Base-by-base conservation (phyloP, 805 yeast species). In the Zygotorulaspora florentina region DNA sequence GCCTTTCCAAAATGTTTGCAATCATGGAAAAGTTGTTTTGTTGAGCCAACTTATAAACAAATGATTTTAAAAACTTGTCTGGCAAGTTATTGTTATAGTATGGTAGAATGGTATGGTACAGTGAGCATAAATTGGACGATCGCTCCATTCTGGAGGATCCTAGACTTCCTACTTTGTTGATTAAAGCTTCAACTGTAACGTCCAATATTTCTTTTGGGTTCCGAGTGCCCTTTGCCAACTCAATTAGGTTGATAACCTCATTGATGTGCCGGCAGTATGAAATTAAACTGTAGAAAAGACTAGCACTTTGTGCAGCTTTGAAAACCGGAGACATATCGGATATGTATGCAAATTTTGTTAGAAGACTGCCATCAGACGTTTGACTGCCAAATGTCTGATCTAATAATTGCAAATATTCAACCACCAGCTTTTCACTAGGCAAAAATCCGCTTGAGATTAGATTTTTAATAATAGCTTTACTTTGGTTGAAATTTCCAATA, bases 191-290 rank as follows among this genome's bases (percentile, higher is more conserved):
- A 8, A 54, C 37, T 15, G 35, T 43, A 1, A 41, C 42, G 28
- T 50, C 50, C 17, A 54, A 33, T 15, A 58, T 46, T 9, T 48
- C 51, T 29, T 41, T 49, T 13, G 36, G 36, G 23, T 47, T 35
- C 12, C 42, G 37, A 8, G 56, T 48, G 5, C 35, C 45, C 8
- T 40, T 27, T 2, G 56, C 39, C 10, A 56, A 48, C 8, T 39
- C 35, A 12, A 61, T 25, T 26, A 64, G 29, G 17, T 48, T 39
- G n/a, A 25, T 20, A 1, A 62, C 37, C 39, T 62, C 65, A 16
- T 51, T 46, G 30, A 42, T 47, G 40, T 58, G 59, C n/a, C 53
- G 34, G 51, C 63, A 59, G 35, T 53, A 45, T 7, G 56, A 50
- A 26, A 60, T 48, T 26, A 56, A 40, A 16, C 43, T 47, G 11